Evolutionary conservation across 805 yeast species (phyloP), one percentile per base, ranked within the genome.

Genomic region (Metschnikowia reukaufii): DNA sequence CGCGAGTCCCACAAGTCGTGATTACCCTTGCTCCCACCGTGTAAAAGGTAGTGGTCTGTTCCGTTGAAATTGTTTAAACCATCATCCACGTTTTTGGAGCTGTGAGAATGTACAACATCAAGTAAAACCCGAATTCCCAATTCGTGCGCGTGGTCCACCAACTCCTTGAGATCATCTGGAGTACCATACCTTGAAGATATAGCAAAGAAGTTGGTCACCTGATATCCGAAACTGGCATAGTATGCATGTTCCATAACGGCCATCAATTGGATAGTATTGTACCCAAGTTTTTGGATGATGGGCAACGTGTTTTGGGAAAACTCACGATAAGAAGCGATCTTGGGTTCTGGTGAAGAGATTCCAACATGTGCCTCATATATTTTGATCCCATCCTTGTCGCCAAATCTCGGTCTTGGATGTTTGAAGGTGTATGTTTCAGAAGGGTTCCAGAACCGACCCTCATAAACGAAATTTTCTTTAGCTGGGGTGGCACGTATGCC

Each of bases 191-290:
- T 78, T 6, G 97, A 91, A 44, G 94, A 83, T 19, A 79, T 76
- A 1, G 98, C 97, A 64, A 87, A 92, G 64, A 92, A 94, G 49
- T 85, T 87, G 18, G 98, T 91, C 21, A 92, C 83, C 66, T 92
- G 99, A 65, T 92, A 92, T n/a, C 99, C 99, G 64, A 92, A 92
- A 2, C 96, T 88, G 1, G 97, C 99, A 65, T 92, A 92, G 64
- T 92, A 92, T 1, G 99, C 98, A 65, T 92, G 99, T 67, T 92
- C 99, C 99, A 92, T 92, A 36, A 92, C 79, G 0, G 99, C 97
- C 99, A 92, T 92, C 61, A 92, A 75, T 68, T 92, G 99, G 58
- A 92, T 86, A 4, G 96, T 83, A 65, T 94, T 89, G 66, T 92
- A 92, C 31, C 97, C 97, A 49, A 91, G 75, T 52, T 84, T 80